Percentiles rank a stretch among this genome's conserved stretches.
Evolutionary conservation across 139 green algal genomes (phyloP).

Genomic region (Protoeuglena noctilucae): DNA sequence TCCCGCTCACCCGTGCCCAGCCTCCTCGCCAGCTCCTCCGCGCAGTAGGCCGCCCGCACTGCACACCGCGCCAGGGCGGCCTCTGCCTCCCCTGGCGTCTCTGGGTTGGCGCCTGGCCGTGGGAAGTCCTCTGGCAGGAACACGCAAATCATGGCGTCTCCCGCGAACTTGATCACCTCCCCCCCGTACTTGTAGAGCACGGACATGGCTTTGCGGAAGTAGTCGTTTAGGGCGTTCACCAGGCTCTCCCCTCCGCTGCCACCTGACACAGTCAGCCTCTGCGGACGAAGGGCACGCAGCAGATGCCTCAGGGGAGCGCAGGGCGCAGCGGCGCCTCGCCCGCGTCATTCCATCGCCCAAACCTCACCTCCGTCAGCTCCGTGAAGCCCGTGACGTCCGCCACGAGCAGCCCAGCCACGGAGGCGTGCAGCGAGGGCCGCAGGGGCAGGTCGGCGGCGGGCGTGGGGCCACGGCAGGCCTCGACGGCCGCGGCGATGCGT

Average conservation of each 20-base stretch:
- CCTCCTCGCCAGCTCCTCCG: slow-evolving; percentile 24
- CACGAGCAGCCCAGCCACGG: slow-evolving; percentile 48
- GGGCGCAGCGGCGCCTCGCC: no score
- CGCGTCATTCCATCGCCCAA: no score
- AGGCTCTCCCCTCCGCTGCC: slow-evolving; percentile 53
- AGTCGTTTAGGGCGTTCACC: slow-evolving; percentile 67
- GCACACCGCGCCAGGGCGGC: slow-evolving; percentile 23
- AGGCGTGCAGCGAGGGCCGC: slow-evolving; percentile 24
- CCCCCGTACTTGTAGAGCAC: slow-evolving; percentile 43
- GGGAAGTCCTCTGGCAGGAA: slow-evolving; percentile 34
- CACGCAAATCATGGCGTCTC: slow-evolving; percentile 59
- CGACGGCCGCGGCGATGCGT: not conserved
- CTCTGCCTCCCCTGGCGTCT: slow-evolving; percentile 16
- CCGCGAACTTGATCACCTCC: slow-evolving; percentile 70
- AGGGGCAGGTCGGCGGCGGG: slow-evolving; percentile 1
- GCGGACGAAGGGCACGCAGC: no score
- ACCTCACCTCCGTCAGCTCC: slow-evolving; percentile 51
- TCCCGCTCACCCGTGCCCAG: slow-evolving; percentile 38
- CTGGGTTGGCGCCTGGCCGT: slow-evolving; percentile 2
- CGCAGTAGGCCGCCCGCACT: slow-evolving; percentile 29
- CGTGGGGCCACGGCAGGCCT: not conserved
- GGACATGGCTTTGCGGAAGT: slow-evolving; percentile 38
- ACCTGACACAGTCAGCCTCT: slow-evolving; percentile 32
- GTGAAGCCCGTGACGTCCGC: slow-evolving; percentile 72
- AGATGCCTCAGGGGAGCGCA: no score